phyloP scores from a whole-genome alignment of 148 eudicot genomes.

The Nepenthes gracilis region DNA sequence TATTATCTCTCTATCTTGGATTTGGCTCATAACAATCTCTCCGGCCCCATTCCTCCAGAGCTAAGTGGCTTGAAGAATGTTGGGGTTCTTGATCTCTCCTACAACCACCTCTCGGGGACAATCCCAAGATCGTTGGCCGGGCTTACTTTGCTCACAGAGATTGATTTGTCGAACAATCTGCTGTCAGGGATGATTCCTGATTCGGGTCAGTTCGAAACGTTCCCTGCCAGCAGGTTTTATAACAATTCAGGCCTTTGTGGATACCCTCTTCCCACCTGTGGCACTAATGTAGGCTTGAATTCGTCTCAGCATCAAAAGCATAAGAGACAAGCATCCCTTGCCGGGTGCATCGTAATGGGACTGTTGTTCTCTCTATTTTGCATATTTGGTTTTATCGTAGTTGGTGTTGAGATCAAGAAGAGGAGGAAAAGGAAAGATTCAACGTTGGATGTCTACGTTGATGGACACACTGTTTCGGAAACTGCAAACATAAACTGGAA shows the following conservation, averaged over 20 bases:
- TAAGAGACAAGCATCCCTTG: conserved; percentile 49
- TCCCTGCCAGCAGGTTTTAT: conserved; percentile 38
- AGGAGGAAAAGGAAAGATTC: conserved; percentile 44
- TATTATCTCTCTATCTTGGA: conserved; percentile 52
- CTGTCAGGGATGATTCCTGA: conserved; percentile 65
- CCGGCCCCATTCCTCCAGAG: conserved; percentile 63
- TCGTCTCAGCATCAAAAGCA: conserved; percentile 25
- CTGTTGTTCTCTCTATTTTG: conserved; percentile 51
- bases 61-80: conserved; percentile 46
- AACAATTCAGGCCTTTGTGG: conserved; percentile 87
- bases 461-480: too few relatives aligned
- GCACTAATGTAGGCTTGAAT: conserved; percentile 7
- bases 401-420: conserved; percentile 43
- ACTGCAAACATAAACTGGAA: conserved; percentile 39
- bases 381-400: conserved; percentile 51
- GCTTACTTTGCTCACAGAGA: conserved; percentile 42
- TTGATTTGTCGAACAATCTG: conserved; percentile 59
- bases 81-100: conserved; percentile 63
- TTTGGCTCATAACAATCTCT: conserved; percentile 67
- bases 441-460: not conserved
- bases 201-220: conserved; percentile 68
- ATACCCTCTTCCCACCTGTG: conserved; percentile 55
- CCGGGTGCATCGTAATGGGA: conserved; percentile 26
- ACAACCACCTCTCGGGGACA: conserved; percentile 49
- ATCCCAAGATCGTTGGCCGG: conserved; percentile 50